Conservation (phyloP, 768 basidiomycete species). For the Kwoniella bestiolae region DNA sequence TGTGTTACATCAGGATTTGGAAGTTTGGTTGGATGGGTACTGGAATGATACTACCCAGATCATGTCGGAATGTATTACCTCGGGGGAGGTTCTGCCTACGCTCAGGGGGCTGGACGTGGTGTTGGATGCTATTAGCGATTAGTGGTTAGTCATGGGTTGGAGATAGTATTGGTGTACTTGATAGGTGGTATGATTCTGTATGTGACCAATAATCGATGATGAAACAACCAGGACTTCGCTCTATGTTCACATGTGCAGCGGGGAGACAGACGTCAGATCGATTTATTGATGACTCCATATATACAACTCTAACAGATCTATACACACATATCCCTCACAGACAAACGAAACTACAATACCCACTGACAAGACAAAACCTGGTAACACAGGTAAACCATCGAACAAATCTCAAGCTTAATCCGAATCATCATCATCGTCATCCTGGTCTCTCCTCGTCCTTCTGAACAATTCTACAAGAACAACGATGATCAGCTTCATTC, state of each 20-base stretch:
- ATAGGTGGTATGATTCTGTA: neutral
- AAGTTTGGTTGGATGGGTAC: slow-evolving; percentile 39
- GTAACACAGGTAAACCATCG: too few relatives aligned
- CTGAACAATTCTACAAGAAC: slow-evolving; percentile 15
- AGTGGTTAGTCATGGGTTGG: too few relatives aligned
- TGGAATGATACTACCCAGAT: slow-evolving; percentile 44
- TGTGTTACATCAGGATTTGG: slow-evolving; percentile 21
- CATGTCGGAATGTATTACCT: slow-evolving; percentile 39
- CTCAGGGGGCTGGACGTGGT: slow-evolving; percentile 44
- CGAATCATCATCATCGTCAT: slow-evolving; percentile 23
- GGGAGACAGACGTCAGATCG: too few relatives aligned
- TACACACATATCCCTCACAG: too few relatives aligned
- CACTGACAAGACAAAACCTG: too few relatives aligned
- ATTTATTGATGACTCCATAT: too few relatives aligned
- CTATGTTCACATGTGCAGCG: too few relatives aligned
- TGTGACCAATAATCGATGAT: too few relatives aligned
- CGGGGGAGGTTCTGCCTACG: slow-evolving; percentile 38
- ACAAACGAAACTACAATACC: too few relatives aligned
- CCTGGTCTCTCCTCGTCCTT: slow-evolving; percentile 7
- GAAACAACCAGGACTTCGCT: too few relatives aligned
- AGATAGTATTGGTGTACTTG: neutral
- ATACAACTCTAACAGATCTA: too few relatives aligned
- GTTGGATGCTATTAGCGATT: slow-evolving; percentile 34
- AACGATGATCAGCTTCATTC: slow-evolving; percentile 1
- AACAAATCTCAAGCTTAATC: too few relatives aligned